A percentile compares a stretch with the other conserved stretches of the same genome.
Evolutionary conservation across 306 rosid species (phyloP).

Genomic region (Vicia sativa): DNA sequence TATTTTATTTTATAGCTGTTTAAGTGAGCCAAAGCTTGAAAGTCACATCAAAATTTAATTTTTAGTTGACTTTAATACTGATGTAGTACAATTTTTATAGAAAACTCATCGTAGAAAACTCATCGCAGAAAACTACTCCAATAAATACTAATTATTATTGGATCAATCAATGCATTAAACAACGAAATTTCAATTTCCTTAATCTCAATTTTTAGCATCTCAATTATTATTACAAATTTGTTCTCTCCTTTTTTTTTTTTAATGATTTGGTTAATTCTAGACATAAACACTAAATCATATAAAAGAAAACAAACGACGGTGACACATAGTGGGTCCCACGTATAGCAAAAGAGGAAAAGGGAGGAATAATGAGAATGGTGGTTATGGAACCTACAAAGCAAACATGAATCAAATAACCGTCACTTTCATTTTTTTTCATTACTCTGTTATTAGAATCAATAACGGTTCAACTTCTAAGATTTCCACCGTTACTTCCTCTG

Average conservation of each 20-base stretch:
- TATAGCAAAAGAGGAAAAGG: neutral
- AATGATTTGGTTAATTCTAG: too few species aligned
- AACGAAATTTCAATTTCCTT: neutral
- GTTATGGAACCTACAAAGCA: slow-evolving; percentile 28
- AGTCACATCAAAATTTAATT: slow-evolving; percentile 23
- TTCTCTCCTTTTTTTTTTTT: too few species aligned
- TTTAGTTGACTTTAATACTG: slow-evolving; percentile 30
- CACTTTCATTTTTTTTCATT: slow-evolving; percentile 37
- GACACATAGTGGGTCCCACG: slow-evolving; percentile 49
- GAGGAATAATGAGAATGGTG: slow-evolving; percentile 3
- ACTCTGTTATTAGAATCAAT: slow-evolving; percentile 20
- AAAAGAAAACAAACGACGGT: neutral
- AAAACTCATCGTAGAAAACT: neutral
- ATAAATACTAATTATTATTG: neutral
- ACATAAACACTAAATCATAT: neutral
- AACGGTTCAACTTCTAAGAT: slow-evolving; percentile 17
- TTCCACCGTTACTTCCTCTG: slow-evolving; percentile 2
- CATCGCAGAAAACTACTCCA: neutral
- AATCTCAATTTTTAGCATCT: too few species aligned
- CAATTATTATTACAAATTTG: too few species aligned
- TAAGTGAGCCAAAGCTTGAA: slow-evolving; percentile 19
- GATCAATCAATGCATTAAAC: slow-evolving; percentile 3
- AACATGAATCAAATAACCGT: slow-evolving; percentile 26
- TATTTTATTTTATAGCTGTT: neutral
- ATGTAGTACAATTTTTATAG: neutral